These are phyloP conservation scores for Prinsepia uniflora DNA, from an alignment of 306 rosid species.

Conservation along the genomic window DNA sequence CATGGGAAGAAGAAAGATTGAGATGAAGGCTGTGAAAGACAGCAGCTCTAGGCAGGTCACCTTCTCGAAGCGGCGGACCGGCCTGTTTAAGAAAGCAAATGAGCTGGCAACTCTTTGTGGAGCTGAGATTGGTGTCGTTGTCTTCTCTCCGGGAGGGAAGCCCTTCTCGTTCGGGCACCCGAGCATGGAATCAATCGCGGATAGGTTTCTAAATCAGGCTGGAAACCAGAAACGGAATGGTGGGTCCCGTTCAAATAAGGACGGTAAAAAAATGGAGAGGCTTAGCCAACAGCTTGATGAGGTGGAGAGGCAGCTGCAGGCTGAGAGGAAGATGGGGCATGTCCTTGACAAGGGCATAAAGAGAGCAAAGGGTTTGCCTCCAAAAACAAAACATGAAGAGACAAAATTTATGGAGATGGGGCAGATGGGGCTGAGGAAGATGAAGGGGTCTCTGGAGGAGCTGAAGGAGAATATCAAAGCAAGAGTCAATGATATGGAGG, in stretches of 20 bases:
- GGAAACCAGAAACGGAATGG: not conserved
- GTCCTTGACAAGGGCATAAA: conserved; percentile 20
- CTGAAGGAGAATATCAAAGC: conserved; percentile 19
- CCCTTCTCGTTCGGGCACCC: conserved; percentile 56
- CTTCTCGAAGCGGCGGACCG: conserved; percentile 54
- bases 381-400: not conserved
- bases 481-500: conserved; percentile 35
- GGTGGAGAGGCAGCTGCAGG: conserved; percentile 16
- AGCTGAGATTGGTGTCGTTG: conserved; percentile 36
- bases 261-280: conserved; percentile 9
- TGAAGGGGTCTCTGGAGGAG: conserved; percentile 19
- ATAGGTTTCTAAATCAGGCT: conserved; percentile 28
- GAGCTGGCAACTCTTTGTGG: conserved; percentile 56
- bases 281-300: conserved; percentile 23
- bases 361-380: not conserved
- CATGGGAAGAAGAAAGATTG: conserved; percentile 41
- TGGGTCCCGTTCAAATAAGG: conserved; percentile 1
- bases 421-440: conserved; percentile 12
- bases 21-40: conserved; percentile 40
- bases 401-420: conserved; percentile 1
- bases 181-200: conserved; percentile 20
- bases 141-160: conserved; percentile 46
- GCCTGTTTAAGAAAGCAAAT: conserved; percentile 60
- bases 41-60: conserved; percentile 36
- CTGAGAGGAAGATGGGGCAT: conserved; percentile 33